Conservation (phyloP, 2,329 filamentous ascomycete genomes). For the Fusarium dimerum region DNA sequence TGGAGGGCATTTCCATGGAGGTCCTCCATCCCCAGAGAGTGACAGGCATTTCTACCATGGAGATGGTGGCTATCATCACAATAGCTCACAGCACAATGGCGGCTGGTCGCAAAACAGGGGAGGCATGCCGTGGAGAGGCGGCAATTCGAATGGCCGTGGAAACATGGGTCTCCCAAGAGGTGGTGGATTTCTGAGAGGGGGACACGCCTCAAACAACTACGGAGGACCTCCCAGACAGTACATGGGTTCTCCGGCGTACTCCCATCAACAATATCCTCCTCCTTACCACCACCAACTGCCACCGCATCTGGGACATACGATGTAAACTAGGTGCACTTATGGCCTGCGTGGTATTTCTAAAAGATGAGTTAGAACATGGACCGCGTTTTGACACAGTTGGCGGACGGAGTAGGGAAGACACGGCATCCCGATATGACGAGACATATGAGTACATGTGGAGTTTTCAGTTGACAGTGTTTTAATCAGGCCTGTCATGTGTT, state of each 20-base stretch:
- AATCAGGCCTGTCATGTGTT: too few relatives aligned
- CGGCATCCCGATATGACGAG: too few relatives aligned
- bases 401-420: too few relatives aligned
- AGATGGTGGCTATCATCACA: constrained; percentile 2
- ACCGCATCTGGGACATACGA: constrained; percentile 14
- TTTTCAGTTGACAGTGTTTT: too few relatives aligned
- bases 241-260: constrained; percentile 4
- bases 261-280: constrained; percentile 8
- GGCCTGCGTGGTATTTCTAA: background rate
- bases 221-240: constrained; percentile 8
- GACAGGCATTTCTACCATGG: constrained; percentile 10
- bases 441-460: too few relatives aligned
- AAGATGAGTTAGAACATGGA: background rate
- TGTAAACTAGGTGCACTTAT: constrained; percentile 5
- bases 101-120: constrained; percentile 8
- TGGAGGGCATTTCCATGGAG: background rate
- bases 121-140: constrained; percentile 13
- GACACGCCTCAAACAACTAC: constrained; percentile 2
- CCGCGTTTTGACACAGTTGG: background rate
- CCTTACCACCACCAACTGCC: constrained; percentile 14
- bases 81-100: background rate
- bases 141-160: constrained; percentile 10
- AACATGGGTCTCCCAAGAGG: constrained; percentile 8
- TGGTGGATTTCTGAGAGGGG: constrained; percentile 8
- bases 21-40: constrained; percentile 9